Evolutionary conservation across 2,329 filamentous ascomycete species (phyloP).

Genomic region (Cladosporium sp.): DNA sequence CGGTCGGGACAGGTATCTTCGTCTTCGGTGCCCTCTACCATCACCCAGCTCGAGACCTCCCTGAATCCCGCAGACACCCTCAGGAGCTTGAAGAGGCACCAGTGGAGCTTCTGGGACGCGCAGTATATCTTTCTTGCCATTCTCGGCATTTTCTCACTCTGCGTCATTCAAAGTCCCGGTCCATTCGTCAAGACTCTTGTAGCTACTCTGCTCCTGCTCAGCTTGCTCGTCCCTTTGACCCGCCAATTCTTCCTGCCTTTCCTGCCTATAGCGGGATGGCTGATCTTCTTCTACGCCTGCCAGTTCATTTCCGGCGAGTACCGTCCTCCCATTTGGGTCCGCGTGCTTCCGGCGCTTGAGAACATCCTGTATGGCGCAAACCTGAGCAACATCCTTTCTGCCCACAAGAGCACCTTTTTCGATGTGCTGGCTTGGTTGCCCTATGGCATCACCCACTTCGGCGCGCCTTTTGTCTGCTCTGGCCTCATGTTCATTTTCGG

Average conservation of each 20-base stretch:
- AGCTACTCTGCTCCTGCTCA: conserved; percentile 60
- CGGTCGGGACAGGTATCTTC: conserved; percentile 56
- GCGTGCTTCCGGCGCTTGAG: conserved; percentile 86
- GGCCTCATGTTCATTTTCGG: conserved; percentile 80
- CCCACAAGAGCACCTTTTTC: conserved; percentile 75
- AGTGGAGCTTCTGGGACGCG: conserved; percentile 76
- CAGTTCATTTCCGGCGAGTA: conserved; percentile 87
- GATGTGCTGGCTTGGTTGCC: conserved; percentile 90
- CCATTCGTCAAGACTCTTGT: conserved; percentile 72
- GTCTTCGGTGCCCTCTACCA: conserved; percentile 57
- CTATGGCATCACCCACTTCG: conserved; percentile 88
- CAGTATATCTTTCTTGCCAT: conserved; percentile 75
- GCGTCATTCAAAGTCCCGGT: conserved; percentile 72
- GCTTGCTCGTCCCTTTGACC: conserved; percentile 76
- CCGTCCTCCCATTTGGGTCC: conserved; percentile 90
- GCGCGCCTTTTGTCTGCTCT: conserved; percentile 74
- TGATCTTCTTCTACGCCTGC: conserved; percentile 88
- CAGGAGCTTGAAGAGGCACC: conserved; percentile 67
- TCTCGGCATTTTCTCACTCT: conserved; percentile 75
- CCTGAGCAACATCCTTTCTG: conserved; percentile 89
- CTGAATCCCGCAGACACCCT: conserved; percentile 76
- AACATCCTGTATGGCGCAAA: conserved; percentile 96
- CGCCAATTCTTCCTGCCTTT: conserved; percentile 89
- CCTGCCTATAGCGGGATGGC: conserved; percentile 76
- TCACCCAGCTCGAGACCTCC: conserved; percentile 74